Percentiles rank a stretch among this genome's conserved stretches.
These are phyloP conservation scores for Coniochaeta hoffmannii DNA, from an alignment of 2,329 filamentous ascomycete species.

Conservation along the genomic window DNA sequence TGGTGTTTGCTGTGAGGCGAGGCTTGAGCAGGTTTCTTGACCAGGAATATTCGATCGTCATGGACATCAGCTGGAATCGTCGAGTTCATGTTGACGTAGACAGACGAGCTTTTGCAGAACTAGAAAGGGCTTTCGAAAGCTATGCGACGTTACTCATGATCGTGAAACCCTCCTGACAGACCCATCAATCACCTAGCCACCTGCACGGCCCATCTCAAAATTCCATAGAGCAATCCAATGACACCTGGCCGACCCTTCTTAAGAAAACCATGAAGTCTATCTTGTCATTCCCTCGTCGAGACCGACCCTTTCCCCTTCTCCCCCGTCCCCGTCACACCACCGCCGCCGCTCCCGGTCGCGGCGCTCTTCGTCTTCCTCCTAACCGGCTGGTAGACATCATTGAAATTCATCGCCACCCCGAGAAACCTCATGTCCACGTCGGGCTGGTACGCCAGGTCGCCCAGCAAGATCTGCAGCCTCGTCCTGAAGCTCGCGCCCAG, in stretches of 20 bases:
- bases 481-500: conserved; percentile 70
- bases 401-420: conserved; percentile 98
- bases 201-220: background rate
- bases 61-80: background rate
- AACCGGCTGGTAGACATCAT: conserved; percentile 84
- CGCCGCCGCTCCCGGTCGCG: no score
- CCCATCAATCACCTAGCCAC: background rate
- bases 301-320: conserved; percentile 1
- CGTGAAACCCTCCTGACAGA: background rate
- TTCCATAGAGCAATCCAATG: background rate
- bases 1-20: background rate
- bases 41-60: background rate
- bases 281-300: background rate
- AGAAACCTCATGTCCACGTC: conserved; percentile 95
- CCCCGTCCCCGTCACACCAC: conserved; percentile 4
- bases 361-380: conserved; percentile 54
- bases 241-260: background rate
- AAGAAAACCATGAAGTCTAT: background rate
- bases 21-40: no score
- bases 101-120: background rate
- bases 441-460: conserved; percentile 86
- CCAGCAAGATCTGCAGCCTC: conserved; percentile 72
- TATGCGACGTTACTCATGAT: background rate
- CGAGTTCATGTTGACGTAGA: background rate
- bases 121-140: no score